These are phyloP conservation scores for Arthrobotrys iridis DNA, from an alignment of 2,329 filamentous ascomycete species.

Conservation along the genomic window DNA sequence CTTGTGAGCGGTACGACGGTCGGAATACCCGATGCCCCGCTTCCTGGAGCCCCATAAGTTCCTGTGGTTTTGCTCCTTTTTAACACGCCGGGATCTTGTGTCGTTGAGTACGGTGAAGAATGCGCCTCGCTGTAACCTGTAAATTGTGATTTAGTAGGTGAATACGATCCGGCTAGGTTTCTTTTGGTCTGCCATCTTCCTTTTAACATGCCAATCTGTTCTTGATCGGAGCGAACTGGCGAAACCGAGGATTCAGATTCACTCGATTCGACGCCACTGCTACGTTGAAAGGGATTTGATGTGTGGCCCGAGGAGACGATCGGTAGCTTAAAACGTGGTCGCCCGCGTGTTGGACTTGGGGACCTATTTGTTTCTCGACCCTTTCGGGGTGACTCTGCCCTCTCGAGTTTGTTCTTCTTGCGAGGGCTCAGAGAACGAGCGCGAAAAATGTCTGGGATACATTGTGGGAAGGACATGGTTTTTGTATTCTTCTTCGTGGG, in stretches of 20 bases:
- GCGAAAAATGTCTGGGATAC: neutral
- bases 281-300: neutral
- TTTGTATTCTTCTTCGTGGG: neutral
- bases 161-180: constrained; percentile 21
- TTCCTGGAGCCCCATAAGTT: constrained; percentile 2
- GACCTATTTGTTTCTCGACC: neutral
- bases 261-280: constrained; percentile 10
- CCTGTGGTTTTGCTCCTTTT: constrained; percentile 48
- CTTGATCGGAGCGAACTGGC: constrained; percentile 16
- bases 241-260: constrained; percentile 31
- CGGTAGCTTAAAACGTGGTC: constrained; percentile 15
- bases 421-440: neutral
- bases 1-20: constrained; percentile 35
- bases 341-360: constrained; percentile 53
- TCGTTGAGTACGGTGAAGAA: constrained; percentile 7
- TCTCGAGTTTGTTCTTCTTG: constrained; percentile 1
- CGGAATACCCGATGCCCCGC: constrained; percentile 16
- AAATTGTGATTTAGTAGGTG: constrained; percentile 39
- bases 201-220: constrained; percentile 11
- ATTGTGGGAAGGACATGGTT: neutral
- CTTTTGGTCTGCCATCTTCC: constrained; percentile 30
- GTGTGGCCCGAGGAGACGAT: neutral
- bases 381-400: neutral
- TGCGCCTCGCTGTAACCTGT: constrained; percentile 32
- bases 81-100: constrained; percentile 12